A percentile compares a stretch with the other conserved stretches of the same genome.
phyloP scores from a whole-genome alignment of 2,329 filamentous ascomycete genomes.

The Verticillium dahliae region DNA sequence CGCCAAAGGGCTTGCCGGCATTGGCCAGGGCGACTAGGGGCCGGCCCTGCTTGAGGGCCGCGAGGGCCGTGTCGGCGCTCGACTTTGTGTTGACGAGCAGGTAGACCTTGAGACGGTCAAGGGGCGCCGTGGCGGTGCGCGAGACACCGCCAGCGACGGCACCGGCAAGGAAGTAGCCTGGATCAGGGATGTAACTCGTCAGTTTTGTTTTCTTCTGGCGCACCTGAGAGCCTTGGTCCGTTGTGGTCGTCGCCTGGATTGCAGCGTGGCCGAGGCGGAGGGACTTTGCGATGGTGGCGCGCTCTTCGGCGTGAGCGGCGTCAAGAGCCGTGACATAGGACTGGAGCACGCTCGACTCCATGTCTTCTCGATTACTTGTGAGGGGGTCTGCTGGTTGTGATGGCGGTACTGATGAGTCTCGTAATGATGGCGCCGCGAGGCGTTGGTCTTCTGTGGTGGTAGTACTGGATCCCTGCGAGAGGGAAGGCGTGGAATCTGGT shows the following conservation, averaged over 20 bases:
- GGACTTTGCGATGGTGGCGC: constrained; percentile 1
- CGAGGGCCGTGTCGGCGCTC: constrained; percentile 49
- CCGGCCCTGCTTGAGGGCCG: constrained; percentile 65
- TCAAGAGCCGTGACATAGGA: not conserved
- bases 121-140: constrained; percentile 87
- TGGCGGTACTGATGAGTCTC: not conserved
- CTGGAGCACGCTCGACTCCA: not conserved
- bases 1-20: constrained; percentile 61
- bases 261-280: not conserved
- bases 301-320: not conserved
- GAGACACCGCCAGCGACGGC: constrained; percentile 91
- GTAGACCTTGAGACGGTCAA: constrained; percentile 96
- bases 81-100: constrained; percentile 82
- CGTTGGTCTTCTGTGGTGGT: not conserved
- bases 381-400: not conserved
- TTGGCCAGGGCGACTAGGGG: constrained; percentile 58
- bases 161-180: constrained; percentile 97
- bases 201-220: constrained; percentile 43
- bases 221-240: constrained; percentile 14
- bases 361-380: not conserved
- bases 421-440: constrained; percentile 1
- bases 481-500: not conserved
- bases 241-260: not conserved
- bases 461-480: constrained; percentile 1
- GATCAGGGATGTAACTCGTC: constrained; percentile 68